phyloP scores from a whole-genome alignment of 2,329 filamentous ascomycete species.

The Venturia nashicola region DNA sequence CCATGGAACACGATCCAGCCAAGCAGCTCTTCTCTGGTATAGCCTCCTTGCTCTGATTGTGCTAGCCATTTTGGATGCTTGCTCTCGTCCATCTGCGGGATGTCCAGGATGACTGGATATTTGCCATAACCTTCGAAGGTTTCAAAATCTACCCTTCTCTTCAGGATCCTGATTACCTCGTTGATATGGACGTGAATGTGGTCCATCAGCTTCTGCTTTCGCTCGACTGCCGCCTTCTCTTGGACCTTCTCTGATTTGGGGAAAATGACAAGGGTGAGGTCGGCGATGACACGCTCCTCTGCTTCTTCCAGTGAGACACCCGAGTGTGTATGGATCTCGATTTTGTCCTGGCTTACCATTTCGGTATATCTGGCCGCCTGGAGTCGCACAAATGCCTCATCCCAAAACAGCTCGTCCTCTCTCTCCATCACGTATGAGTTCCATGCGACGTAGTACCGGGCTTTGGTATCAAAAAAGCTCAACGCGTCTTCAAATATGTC shows the following conservation, averaged over 20 bases:
- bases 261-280: background rate
- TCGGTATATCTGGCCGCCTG: background rate
- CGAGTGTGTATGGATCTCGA: background rate
- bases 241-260: background rate
- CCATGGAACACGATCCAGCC: background rate
- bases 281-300: background rate
- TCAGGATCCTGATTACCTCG: background rate
- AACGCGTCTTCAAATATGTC: background rate
- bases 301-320: background rate
- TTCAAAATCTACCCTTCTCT: background rate
- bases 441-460: background rate
- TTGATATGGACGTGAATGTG: background rate
- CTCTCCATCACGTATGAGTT: background rate
- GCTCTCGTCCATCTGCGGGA: background rate
- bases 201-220: background rate
- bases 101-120: background rate
- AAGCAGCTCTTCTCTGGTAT: background rate
- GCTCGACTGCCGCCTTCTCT: background rate
- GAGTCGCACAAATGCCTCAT: background rate
- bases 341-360: background rate
- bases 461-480: background rate
- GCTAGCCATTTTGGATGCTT: background rate
- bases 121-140: background rate
- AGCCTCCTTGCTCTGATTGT: background rate
- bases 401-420: background rate